A percentile compares a stretch with the other conserved stretches of the same genome.
Conservation (phyloP, 2,329 filamentous ascomycete genomes). For the Penicillium hordei region DNA sequence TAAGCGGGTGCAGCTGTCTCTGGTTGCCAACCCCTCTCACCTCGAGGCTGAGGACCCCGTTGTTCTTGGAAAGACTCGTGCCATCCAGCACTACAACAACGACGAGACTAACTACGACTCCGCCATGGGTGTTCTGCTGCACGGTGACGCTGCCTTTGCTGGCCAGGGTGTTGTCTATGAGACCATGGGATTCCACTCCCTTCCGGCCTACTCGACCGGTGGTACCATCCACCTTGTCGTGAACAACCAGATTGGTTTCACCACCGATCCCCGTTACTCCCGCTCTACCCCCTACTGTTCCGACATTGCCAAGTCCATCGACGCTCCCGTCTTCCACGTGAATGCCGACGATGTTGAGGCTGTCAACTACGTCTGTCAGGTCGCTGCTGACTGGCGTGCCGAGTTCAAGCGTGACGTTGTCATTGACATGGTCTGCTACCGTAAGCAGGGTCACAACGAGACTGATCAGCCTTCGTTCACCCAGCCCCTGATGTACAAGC, state of each 20-base stretch:
- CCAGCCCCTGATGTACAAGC: slow-evolving; percentile 99
- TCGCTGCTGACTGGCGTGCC: slow-evolving; percentile 95
- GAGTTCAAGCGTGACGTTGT: slow-evolving; percentile 99
- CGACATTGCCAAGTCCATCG: slow-evolving; percentile 97
- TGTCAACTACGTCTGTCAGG: slow-evolving; percentile 95
- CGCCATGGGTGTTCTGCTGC: slow-evolving; percentile 92
- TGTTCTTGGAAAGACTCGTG: slow-evolving; percentile 93
- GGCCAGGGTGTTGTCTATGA: slow-evolving; percentile 98
- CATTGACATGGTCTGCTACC: slow-evolving; percentile 97
- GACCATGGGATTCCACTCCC: slow-evolving; percentile 93
- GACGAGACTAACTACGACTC: slow-evolving; percentile 85
- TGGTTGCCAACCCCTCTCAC: slow-evolving; percentile 98
- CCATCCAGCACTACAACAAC: slow-evolving; percentile 98
- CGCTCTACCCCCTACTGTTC: slow-evolving; percentile 98
- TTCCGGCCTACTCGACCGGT: slow-evolving; percentile 94
- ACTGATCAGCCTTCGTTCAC: slow-evolving; percentile 99
- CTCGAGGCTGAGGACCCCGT: slow-evolving; percentile 97
- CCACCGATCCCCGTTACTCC: slow-evolving; percentile 94
- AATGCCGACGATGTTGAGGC: slow-evolving; percentile 98
- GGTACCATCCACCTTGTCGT: slow-evolving; percentile 96
- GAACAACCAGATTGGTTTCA: slow-evolving; percentile 99
- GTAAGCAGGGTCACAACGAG: slow-evolving; percentile 98
- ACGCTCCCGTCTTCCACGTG: slow-evolving; percentile 98
- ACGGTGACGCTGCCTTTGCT: slow-evolving; percentile 96
- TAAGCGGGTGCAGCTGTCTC: slow-evolving; percentile 97